Evolutionary conservation across 495 filamentous ascomycete species (phyloP).

Genomic region (Saxophila tyrrhenica): DNA sequence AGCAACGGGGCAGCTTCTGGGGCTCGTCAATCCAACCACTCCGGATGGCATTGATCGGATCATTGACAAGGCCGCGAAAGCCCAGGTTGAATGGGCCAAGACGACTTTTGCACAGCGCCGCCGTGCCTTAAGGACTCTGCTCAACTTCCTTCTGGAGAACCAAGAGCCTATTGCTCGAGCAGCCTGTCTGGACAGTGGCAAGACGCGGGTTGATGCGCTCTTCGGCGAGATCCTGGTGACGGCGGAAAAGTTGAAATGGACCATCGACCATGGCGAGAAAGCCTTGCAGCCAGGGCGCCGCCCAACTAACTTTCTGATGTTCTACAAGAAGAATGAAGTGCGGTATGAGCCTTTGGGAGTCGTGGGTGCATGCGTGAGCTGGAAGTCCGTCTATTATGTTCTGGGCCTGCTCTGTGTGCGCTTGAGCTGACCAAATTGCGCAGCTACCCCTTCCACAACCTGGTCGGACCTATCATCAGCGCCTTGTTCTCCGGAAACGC

Average conservation of each 20-base stretch:
- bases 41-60: conserved; percentile 69
- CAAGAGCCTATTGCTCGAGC: conserved; percentile 76
- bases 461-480: conserved; percentile 82
- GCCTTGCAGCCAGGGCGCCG: conserved; percentile 60
- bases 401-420: not conserved
- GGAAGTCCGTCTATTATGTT: conserved; percentile 56
- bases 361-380: conserved; percentile 83
- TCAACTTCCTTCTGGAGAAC: conserved; percentile 71
- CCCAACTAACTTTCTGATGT: conserved; percentile 80
- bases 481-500: conserved; percentile 88
- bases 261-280: conserved; percentile 78
- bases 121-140: conserved; percentile 67
- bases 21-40: conserved; percentile 66
- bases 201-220: conserved; percentile 85
- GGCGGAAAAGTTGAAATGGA: conserved; percentile 88
- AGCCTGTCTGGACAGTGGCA: conserved; percentile 92
- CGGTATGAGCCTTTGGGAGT: conserved; percentile 87
- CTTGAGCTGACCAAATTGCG: conserved; percentile 25
- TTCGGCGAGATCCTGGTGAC: conserved; percentile 93
- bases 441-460: conserved; percentile 73
- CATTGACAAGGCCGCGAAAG: conserved; percentile 57
- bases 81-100: conserved; percentile 69
- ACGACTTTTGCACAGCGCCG: conserved; percentile 70
- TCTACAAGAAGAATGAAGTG: conserved; percentile 89
- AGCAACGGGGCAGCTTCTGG: conserved; percentile 75